Percentiles rank a stretch among this genome's conserved stretches.
Evolutionary conservation across 306 rosid genomes (phyloP).

Genomic region (Pyrus communis): DNA sequence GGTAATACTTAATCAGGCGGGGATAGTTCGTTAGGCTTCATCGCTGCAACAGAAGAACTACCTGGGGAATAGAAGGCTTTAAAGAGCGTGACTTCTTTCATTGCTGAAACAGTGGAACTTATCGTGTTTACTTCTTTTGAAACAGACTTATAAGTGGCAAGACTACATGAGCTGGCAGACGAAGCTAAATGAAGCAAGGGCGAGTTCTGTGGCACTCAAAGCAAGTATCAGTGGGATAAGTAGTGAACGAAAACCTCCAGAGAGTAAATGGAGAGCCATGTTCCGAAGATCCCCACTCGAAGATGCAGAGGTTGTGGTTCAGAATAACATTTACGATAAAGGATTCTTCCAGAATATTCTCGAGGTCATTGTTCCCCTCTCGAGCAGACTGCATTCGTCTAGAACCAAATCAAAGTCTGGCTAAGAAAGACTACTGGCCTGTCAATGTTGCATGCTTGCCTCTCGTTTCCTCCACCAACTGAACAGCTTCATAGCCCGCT

Average conservation of each 20-base stretch:
- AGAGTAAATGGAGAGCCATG: slow-evolving; percentile 67
- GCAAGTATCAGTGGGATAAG: slow-evolving; percentile 46
- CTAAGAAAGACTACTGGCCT: slow-evolving; percentile 31
- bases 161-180: slow-evolving; percentile 63
- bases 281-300: slow-evolving; percentile 58
- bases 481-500: background rate
- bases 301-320: slow-evolving; percentile 41
- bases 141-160: slow-evolving; percentile 92
- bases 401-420: slow-evolving; percentile 49
- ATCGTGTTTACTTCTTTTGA: slow-evolving; percentile 12
- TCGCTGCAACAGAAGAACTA: background rate
- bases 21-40: background rate
- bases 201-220: slow-evolving; percentile 60
- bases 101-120: slow-evolving; percentile 11
- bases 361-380: slow-evolving; percentile 64
- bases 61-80: background rate
- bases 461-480: background rate
- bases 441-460: background rate
- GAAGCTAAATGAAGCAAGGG: slow-evolving; percentile 64
- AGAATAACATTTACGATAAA: slow-evolving; percentile 62
- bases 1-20: background rate
- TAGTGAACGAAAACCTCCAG: slow-evolving; percentile 36
- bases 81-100: background rate
- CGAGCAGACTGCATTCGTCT: slow-evolving; percentile 38
- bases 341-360: slow-evolving; percentile 56